phyloP scores from a whole-genome alignment of 352 stramenopile genomes.

The Ophiocytium majus region DNA sequence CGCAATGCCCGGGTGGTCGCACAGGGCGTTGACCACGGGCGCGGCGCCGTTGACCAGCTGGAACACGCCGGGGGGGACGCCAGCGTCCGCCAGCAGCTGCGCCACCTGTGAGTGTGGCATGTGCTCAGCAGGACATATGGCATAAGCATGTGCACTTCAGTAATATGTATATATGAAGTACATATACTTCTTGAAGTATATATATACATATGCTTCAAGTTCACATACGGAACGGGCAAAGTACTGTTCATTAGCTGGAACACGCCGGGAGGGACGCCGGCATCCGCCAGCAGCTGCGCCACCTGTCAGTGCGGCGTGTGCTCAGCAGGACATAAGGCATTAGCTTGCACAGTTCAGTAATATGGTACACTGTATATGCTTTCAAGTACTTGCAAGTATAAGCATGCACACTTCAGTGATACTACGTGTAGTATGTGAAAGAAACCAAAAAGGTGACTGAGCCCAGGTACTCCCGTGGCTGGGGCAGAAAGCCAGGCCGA shows the following conservation, averaged over 20 bases:
- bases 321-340: too few relatives aligned
- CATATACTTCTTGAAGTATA: too few relatives aligned
- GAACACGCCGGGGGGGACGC: constrained; percentile 86
- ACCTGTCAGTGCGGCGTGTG: too few relatives aligned
- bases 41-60: constrained; percentile 89
- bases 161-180: too few relatives aligned
- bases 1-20: constrained; percentile 78
- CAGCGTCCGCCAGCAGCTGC: constrained; percentile 41
- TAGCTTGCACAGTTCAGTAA: too few relatives aligned
- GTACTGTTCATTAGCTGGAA: constrained; percentile 92
- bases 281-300: constrained; percentile 32
- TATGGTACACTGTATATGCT: too few relatives aligned
- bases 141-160: background rate
- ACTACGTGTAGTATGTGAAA: too few relatives aligned
- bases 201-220: background rate
- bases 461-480: too few relatives aligned
- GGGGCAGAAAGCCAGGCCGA: too few relatives aligned
- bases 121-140: background rate
- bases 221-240: constrained; percentile 73
- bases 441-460: too few relatives aligned
- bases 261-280: constrained; percentile 79
- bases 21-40: constrained; percentile 82
- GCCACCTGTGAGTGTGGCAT: constrained; percentile 9
- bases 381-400: too few relatives aligned
- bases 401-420: too few relatives aligned